These are phyloP conservation scores for Allomyces macrogynus DNA, from an alignment of 192 early-diverging fungal genomes.

Conservation along the genomic window DNA sequence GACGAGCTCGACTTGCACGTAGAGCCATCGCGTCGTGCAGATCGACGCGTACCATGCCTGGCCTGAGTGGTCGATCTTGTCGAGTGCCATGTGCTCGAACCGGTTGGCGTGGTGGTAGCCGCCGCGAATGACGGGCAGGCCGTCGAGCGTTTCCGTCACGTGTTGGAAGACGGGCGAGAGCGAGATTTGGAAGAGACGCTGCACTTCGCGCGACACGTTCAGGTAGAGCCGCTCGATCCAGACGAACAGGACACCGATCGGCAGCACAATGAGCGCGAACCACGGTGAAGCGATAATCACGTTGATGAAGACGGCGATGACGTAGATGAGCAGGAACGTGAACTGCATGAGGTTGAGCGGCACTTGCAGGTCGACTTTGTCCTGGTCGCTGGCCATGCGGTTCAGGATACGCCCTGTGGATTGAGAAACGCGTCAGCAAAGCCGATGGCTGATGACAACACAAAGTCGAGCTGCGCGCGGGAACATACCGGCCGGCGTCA, in stretches of 20 bases:
- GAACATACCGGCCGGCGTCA: neutral
- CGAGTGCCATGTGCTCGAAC: neutral
- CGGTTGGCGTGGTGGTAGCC: neutral
- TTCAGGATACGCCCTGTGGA: neutral
- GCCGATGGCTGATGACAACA: neutral
- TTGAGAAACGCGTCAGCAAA: neutral
- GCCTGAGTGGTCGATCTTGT: conserved; percentile 1
- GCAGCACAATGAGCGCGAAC: conserved; percentile 4
- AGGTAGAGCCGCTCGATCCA: neutral
- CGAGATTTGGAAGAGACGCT: neutral
- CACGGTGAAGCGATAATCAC: conserved; percentile 7
- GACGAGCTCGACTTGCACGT: conserved; percentile 45
- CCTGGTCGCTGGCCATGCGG: neutral
- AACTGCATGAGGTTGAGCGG: neutral
- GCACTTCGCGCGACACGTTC: neutral
- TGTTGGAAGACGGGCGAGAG: neutral
- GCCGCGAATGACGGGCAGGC: neutral
- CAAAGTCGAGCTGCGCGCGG: too few relatives aligned
- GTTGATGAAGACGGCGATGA: conserved; percentile 3
- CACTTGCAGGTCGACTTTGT: neutral
- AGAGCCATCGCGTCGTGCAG: conserved; percentile 67
- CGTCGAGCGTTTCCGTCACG: neutral
- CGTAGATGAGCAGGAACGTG: conserved; percentile 4
- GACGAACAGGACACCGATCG: neutral
- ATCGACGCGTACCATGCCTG: neutral